phyloP scores from a whole-genome alignment of 2,329 filamentous ascomycete species.

The Ophiostoma triangulosporum region DNA sequence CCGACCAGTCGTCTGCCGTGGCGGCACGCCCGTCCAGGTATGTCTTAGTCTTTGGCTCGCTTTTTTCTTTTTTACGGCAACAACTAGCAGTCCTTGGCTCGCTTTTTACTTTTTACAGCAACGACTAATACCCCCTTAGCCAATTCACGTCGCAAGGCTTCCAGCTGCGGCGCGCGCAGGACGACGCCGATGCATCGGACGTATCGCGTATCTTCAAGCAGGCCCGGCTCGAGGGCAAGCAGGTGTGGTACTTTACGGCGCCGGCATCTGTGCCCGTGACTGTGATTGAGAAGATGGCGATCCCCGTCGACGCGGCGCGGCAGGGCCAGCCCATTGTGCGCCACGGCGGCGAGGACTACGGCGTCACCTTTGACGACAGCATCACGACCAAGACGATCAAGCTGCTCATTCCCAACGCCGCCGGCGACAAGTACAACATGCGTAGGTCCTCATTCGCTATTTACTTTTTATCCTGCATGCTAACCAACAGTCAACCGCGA shows the following conservation, averaged over 20 bases:
- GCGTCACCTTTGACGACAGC: slow-evolving; percentile 38
- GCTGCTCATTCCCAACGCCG: slow-evolving; percentile 45
- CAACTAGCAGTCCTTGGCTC: background rate
- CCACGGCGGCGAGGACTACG: slow-evolving; percentile 51
- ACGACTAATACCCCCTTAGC: slow-evolving; percentile 16
- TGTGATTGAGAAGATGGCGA: slow-evolving; percentile 49
- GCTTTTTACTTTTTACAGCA: background rate
- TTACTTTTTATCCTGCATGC: slow-evolving; percentile 1
- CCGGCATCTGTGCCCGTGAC: slow-evolving; percentile 57
- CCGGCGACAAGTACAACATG: slow-evolving; percentile 38
- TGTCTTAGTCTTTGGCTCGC: background rate
- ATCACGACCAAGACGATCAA: slow-evolving; percentile 37
- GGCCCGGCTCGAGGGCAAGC: slow-evolving; percentile 51
- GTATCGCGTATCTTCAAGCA: slow-evolving; percentile 42
- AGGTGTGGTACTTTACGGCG: slow-evolving; percentile 70
- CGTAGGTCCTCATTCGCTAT: slow-evolving; percentile 27
- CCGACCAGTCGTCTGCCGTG: slow-evolving; percentile 25
- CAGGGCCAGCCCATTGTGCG: slow-evolving; percentile 42
- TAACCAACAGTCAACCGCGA: slow-evolving; percentile 27
- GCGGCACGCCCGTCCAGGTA: slow-evolving; percentile 1
- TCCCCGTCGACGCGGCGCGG: slow-evolving; percentile 41
- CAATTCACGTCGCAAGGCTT: slow-evolving; percentile 39
- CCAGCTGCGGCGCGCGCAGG: slow-evolving; percentile 36
- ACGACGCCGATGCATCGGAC: slow-evolving; percentile 29
- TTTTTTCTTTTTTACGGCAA: background rate